phyloP scores from a whole-genome alignment of 495 filamentous ascomycete species.

The Aspergillus heteromorphus region DNA sequence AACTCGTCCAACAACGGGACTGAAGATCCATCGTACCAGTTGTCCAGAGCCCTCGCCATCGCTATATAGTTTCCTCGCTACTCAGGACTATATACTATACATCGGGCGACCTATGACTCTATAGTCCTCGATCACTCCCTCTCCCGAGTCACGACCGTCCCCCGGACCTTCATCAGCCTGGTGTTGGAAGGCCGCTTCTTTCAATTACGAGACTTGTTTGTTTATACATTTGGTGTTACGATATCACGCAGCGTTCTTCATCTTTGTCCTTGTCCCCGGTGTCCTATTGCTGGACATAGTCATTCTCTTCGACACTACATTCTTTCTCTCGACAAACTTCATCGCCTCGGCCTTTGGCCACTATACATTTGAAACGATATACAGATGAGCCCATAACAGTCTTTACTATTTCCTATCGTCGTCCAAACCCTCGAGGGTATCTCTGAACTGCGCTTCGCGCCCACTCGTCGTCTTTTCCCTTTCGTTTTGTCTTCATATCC shows the following conservation, averaged over 20 bases:
- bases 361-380: constrained; percentile 42
- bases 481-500: constrained; percentile 58
- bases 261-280: constrained; percentile 20
- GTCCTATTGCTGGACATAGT: constrained; percentile 20
- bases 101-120: constrained; percentile 34
- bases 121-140: constrained; percentile 29
- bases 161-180: constrained; percentile 36
- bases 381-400: constrained; percentile 66
- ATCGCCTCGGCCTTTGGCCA: constrained; percentile 36
- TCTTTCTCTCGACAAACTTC: constrained; percentile 26
- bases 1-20: constrained; percentile 31
- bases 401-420: constrained; percentile 48
- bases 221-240: constrained; percentile 38
- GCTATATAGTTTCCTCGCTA: constrained; percentile 15
- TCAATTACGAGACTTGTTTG: constrained; percentile 22
- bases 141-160: constrained; percentile 31
- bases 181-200: constrained; percentile 37
- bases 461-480: constrained; percentile 31
- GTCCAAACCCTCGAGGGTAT: constrained; percentile 42
- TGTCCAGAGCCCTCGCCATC: constrained; percentile 25
- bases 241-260: constrained; percentile 49
- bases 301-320: constrained; percentile 35
- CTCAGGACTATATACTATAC: constrained; percentile 8
- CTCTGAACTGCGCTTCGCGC: constrained; percentile 40
- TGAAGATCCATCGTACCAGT: constrained; percentile 32